These are phyloP conservation scores for Colletotrichum musae DNA, from an alignment of 2,329 filamentous ascomycete genomes.

Conservation along the genomic window DNA sequence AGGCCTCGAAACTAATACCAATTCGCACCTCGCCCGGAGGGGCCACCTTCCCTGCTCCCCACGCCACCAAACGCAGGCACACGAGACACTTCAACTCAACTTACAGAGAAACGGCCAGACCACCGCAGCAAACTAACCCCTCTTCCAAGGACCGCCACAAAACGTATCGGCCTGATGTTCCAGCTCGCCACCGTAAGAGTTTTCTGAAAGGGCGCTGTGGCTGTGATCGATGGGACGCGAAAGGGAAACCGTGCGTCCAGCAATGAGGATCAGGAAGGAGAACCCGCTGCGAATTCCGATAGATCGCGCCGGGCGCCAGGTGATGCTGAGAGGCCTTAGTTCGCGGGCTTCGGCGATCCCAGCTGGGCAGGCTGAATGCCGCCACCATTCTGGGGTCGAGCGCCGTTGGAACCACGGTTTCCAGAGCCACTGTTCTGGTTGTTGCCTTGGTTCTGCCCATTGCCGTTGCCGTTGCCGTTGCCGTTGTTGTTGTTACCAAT, in stretches of 20 bases:
- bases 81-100: conserved; percentile 26
- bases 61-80: conserved; percentile 2
- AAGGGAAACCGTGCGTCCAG: not conserved
- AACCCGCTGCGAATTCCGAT: not conserved
- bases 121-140: not conserved
- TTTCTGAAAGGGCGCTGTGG: not conserved
- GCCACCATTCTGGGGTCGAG: not conserved
- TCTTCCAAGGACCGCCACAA: conserved; percentile 6
- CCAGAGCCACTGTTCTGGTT: not conserved
- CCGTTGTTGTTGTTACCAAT: conserved; percentile 1
- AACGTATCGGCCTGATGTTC: conserved; percentile 7
- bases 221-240: conserved; percentile 6
- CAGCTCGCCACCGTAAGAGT: conserved; percentile 2
- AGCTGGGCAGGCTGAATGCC: conserved; percentile 18
- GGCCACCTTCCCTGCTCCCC: not conserved
- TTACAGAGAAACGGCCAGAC: not conserved
- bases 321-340: not conserved
- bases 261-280: not conserved
- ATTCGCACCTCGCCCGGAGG: conserved; percentile 6
- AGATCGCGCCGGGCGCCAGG: too few species aligned
- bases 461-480: not conserved
- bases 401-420: conserved; percentile 14
- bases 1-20: conserved; percentile 22
- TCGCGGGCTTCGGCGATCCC: conserved; percentile 16
- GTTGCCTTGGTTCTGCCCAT: not conserved